Evolutionary conservation across 2,329 filamentous ascomycete genomes (phyloP), one percentile per base, ranked within the genome.

Genomic region (Sclerotinia borealis): DNA sequence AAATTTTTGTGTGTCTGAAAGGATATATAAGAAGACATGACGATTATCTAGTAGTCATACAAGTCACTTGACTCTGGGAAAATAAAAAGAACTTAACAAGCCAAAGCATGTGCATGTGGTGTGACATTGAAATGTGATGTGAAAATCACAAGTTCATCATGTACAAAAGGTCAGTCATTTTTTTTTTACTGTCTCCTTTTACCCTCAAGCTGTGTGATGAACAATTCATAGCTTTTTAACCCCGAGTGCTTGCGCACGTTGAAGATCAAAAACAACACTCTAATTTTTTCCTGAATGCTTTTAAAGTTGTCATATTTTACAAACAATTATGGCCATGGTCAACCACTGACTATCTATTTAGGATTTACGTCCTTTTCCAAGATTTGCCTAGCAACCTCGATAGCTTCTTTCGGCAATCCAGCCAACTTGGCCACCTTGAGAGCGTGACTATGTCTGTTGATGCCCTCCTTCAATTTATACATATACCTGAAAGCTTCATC

Each of bases 361-460:
- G 78, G 83, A 81, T 52, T 65, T 37, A 68, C 69, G 64, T 68
- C 69, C 54, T 66, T 48, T 58, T 43, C 64, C 66, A 75, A 66
- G 3, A 72, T 61, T 43, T 66, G 63, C 64, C 64, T 69, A 7
- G 93, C 93, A 67, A 91, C 79, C 27, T 79, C 77, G 61, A 97
- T 85, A 4, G 89, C 91, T 50, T 81, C 79, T 65, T 87, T 85
- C 0, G 93, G 93, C 70, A 97, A 72, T 1, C 92, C 93, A 7
- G 95, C 96, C 69, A 98, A 78, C 67, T 83, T 83, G 2, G 95
- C 95, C n/a, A 99, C 95, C 73, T 97, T 98, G 65, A 99, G 79
- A 22, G 96, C 95, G 77, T 99, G 95, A 66, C 91, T 96, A 68
- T 89, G 81, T 59, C 87, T 84, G 76, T 98, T 99, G 63, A 96